Evolutionary conservation across 2,329 filamentous ascomycete species (phyloP), one percentile per base, ranked within the genome.

Genomic region (Ceratocystis smalleyi): DNA sequence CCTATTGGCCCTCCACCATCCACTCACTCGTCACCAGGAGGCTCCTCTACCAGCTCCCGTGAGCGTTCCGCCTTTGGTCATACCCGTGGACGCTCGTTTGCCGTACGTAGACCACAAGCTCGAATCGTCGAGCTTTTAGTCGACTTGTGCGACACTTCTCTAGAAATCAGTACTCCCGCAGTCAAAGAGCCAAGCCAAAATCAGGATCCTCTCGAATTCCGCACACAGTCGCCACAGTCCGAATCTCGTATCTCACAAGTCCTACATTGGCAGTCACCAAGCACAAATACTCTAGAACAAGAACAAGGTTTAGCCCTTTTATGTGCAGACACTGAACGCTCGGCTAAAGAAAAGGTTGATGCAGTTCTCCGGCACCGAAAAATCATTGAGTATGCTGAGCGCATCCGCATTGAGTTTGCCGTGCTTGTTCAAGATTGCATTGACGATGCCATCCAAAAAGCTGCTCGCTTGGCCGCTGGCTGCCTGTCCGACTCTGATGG

Each of bases 341-440:
- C 90, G 47, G 88, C 91, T 30, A 89, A 85, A 70, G 83, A 87
- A 55, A 99, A 99, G 73, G 89, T 97, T 1, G 94, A 99, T 70
- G 89, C 92, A 3, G 89, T 97, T 5, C 85, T 95, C 68, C 88
- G 94, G 43, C 90, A 97, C 73, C 86, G 92, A 61, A 86, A 87
- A 69, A 95, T 97, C 61, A 85, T 99, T 40, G 94, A 99, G 73
- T 99, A 99, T 72, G 86, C 91, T 0, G 94, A 99, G 75, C 86
- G 95, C 40, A 96, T 99, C 68, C 88, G 95, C 3, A 82, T 96
- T 59, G 94, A 99, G 71, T 95, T 96, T 70, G 88, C 92, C 32
- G 83, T 95, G 30, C 80, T 96, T 65, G 92, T 99, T 1, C 90
- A 97, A 71, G 90, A 96, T 70, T 99, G 94, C 72, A 96, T 99